phyloP scores from a whole-genome alignment of 176 grass and related monocot genomes.

The Hordeum marinum region DNA sequence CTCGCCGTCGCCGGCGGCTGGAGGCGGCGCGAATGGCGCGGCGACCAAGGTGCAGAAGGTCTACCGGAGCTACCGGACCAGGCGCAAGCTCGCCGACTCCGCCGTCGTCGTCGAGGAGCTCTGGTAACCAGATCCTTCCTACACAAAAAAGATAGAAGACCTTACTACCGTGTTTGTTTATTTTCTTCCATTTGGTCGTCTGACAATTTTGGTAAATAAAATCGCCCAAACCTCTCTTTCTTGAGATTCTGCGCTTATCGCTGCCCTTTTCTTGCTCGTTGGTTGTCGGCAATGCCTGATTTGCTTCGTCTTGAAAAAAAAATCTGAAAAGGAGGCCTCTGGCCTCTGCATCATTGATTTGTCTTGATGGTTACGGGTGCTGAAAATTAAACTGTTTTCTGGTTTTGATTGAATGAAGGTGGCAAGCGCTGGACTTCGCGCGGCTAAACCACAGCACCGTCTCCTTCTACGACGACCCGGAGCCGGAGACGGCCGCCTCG shows the following conservation, averaged over 20 bases:
- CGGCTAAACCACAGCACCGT: slow-evolving; percentile 67
- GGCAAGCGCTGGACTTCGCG: slow-evolving; percentile 74
- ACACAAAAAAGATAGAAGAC: background rate
- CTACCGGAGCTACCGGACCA: slow-evolving; percentile 92
- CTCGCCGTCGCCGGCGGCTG: slow-evolving; percentile 2
- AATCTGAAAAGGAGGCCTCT: too few species aligned
- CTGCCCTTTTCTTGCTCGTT: background rate
- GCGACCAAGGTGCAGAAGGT: slow-evolving; percentile 93
- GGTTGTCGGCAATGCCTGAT: background rate
- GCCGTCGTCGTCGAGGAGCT: slow-evolving; percentile 97
- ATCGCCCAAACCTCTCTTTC: background rate
- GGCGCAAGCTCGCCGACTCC: slow-evolving; percentile 85
- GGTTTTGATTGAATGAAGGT: slow-evolving; percentile 41
- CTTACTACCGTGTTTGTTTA: background rate
- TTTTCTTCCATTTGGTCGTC: background rate
- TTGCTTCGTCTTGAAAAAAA: background rate
- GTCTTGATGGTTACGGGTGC: background rate
- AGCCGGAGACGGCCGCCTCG: slow-evolving; percentile 67
- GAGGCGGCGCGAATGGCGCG: slow-evolving; percentile 35
- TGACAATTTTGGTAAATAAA: slow-evolving; percentile 1
- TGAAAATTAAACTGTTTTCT: background rate
- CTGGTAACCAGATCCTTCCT: slow-evolving; percentile 43
- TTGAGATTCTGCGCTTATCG: background rate
- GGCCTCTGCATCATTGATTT: too few species aligned
- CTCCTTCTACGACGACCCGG: slow-evolving; percentile 69